Percentiles rank a stretch among this genome's conserved stretches.
Evolutionary conservation across 2,329 filamentous ascomycete species (phyloP).

Genomic region (Alternaria panax): DNA sequence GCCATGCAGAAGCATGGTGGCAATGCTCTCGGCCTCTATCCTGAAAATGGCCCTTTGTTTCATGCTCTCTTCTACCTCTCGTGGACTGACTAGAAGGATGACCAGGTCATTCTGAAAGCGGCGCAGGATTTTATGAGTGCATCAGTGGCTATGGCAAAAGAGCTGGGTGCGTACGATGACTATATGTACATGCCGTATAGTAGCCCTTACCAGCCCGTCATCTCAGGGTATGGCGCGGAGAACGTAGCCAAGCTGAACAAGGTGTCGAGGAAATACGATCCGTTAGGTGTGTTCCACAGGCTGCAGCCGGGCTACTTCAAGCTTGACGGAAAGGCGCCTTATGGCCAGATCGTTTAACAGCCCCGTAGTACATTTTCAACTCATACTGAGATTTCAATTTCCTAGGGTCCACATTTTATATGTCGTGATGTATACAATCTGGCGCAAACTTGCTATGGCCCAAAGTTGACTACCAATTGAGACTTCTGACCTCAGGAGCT

Average conservation of each 20-base stretch:
- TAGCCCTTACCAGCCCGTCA: constrained; percentile 50
- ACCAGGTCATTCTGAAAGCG: constrained; percentile 24
- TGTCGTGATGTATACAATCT: not conserved
- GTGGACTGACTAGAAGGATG: constrained; percentile 31
- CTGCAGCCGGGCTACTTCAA: constrained; percentile 21
- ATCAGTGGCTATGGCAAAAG: constrained; percentile 6
- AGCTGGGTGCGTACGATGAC: constrained; percentile 8
- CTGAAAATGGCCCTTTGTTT: constrained; percentile 23
- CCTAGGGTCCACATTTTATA: fast-evolving
- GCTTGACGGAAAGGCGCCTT: constrained; percentile 4
- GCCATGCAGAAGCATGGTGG: constrained; percentile 34
- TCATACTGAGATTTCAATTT: not conserved
- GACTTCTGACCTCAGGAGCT: too few species aligned
- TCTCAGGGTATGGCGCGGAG: constrained; percentile 51
- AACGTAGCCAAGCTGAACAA: constrained; percentile 37
- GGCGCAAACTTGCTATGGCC: not conserved
- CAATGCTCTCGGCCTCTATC: constrained; percentile 34
- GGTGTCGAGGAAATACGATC: constrained; percentile 20
- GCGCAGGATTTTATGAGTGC: constrained; percentile 19
- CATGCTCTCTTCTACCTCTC: constrained; percentile 25
- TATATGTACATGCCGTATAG: constrained; percentile 58
- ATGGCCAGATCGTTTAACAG: not conserved
- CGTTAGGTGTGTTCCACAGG: constrained; percentile 14
- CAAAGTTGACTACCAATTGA: too few species aligned
- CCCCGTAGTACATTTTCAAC: not conserved